A percentile compares a stretch with the other conserved stretches of the same genome.
These are phyloP conservation scores for Aspergillus steynii DNA, from an alignment of 495 filamentous ascomycete species.

Conservation along the genomic window DNA sequence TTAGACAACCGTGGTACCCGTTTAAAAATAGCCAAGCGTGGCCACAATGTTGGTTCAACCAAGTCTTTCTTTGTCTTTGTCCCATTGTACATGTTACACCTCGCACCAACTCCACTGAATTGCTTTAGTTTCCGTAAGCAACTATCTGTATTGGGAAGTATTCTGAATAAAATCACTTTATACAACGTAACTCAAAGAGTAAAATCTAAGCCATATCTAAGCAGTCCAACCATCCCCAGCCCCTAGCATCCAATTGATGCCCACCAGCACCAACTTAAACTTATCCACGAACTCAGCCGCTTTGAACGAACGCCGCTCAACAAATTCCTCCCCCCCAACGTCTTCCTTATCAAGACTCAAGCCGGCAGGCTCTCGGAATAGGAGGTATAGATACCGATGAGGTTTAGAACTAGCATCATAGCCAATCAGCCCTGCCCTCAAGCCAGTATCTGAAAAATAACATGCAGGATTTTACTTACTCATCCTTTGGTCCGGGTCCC, in stretches of 20 bases:
- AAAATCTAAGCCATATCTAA: neutral
- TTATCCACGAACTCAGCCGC: slow-evolving; percentile 14
- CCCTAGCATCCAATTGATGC: slow-evolving; percentile 21
- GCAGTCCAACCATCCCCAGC: slow-evolving; percentile 20
- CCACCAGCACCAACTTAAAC: slow-evolving; percentile 16
- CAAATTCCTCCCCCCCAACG: slow-evolving; percentile 23
- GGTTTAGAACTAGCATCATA: slow-evolving; percentile 11
- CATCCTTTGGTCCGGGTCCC: slow-evolving; percentile 23
- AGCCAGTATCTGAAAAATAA: neutral
- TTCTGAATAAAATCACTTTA: no score
- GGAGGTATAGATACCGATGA: slow-evolving; percentile 20
- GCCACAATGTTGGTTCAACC: no score
- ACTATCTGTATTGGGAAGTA: no score
- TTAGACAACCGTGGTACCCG: no score
- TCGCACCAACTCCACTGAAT: no score
- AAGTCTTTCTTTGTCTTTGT: no score
- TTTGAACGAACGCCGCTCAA: slow-evolving; percentile 16
- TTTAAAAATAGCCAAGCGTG: no score
- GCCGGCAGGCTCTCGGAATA: slow-evolving; percentile 16
- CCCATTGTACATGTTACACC: no score
- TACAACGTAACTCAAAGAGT: no score
- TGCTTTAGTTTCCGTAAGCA: no score
- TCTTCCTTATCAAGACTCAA: slow-evolving; percentile 14
- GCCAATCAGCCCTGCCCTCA: neutral
- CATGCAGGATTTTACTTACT: slow-evolving; percentile 7